A percentile compares a stretch with the other conserved stretches of the same genome.
phyloP scores from a whole-genome alignment of 1,284 basidiomycete genomes.

The Microbotryum lychnidis-dioicae region DNA sequence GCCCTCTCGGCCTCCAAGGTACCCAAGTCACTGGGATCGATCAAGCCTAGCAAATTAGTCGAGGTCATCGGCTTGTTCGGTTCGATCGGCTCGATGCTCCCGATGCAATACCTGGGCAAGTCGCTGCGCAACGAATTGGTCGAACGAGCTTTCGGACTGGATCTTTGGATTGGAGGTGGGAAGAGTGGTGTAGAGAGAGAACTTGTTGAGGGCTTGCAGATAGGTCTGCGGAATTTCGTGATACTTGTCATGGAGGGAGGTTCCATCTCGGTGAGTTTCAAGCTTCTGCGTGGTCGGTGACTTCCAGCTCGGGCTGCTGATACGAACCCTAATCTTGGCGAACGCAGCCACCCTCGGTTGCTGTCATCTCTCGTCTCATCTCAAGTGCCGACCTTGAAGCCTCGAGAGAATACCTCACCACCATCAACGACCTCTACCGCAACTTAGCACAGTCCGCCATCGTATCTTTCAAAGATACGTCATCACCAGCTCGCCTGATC shows the following conservation, averaged over 20 bases:
- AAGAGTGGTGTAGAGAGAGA: neutral
- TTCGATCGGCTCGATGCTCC: neutral
- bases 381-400: too few relatives aligned
- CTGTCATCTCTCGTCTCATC: neutral
- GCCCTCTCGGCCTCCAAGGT: neutral
- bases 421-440: slow-evolving; percentile 9
- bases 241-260: neutral
- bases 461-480: slow-evolving; percentile 3
- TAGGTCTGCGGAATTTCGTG: slow-evolving; percentile 11
- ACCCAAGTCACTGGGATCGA: neutral
- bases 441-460: slow-evolving; percentile 11
- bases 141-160: slow-evolving; percentile 15
- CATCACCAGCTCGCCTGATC: neutral
- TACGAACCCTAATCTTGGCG: neutral
- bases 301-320: neutral
- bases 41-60: neutral
- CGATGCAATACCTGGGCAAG: slow-evolving; percentile 18
- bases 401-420: neutral
- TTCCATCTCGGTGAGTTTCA: neutral
- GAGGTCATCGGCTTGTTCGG: neutral
- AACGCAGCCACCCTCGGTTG: too few relatives aligned
- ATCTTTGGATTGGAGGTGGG: slow-evolving; percentile 14
- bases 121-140: slow-evolving; percentile 3
- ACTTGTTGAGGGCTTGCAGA: slow-evolving; percentile 1
- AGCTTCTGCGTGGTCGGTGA: neutral